A percentile compares a stretch with the other conserved stretches of the same genome.
Conservation (phyloP, 2,329 filamentous ascomycete species). For the Pseudogymnoascus pannorum region DNA sequence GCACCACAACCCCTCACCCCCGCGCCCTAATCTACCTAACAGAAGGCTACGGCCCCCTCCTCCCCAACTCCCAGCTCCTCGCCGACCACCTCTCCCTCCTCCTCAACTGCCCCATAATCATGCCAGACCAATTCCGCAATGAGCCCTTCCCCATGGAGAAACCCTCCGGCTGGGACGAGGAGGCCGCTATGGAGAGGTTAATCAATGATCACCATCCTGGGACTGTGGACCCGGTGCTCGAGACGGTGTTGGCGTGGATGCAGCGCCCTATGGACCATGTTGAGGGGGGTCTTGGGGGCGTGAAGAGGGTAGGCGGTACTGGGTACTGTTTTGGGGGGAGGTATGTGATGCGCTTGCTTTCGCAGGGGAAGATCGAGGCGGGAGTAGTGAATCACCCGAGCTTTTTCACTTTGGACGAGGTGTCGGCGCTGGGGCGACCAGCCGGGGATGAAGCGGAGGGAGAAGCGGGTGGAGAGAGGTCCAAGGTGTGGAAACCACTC, state of each 20-base stretch:
- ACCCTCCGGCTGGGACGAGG: slow-evolving; percentile 54
- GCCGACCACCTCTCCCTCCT: slow-evolving; percentile 16
- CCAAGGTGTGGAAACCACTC: neutral
- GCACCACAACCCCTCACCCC: neutral
- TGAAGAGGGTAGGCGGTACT: slow-evolving; percentile 46
- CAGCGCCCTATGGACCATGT: neutral
- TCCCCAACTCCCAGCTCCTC: slow-evolving; percentile 16
- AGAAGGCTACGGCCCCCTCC: neutral
- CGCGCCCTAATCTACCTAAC: neutral
- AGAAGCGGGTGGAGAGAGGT: neutral
- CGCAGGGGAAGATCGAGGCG: slow-evolving; percentile 52
- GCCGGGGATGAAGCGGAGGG: neutral
- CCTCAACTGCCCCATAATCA: slow-evolving; percentile 14
- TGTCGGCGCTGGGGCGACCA: neutral
- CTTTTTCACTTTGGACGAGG: slow-evolving; percentile 52
- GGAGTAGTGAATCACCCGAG: slow-evolving; percentile 68
- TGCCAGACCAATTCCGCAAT: slow-evolving; percentile 32
- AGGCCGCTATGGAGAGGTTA: neutral
- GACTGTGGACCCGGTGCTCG: slow-evolving; percentile 29
- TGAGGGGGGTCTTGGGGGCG: slow-evolving; percentile 24
- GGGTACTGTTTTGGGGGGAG: slow-evolving; percentile 70
- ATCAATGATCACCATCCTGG: neutral
- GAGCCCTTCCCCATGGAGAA: slow-evolving; percentile 60
- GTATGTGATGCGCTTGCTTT: slow-evolving; percentile 58
- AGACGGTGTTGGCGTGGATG: slow-evolving; percentile 35